Evolutionary conservation across 345 rosid genomes (phyloP).

Genomic region (Capsella bursapastoris): DNA sequence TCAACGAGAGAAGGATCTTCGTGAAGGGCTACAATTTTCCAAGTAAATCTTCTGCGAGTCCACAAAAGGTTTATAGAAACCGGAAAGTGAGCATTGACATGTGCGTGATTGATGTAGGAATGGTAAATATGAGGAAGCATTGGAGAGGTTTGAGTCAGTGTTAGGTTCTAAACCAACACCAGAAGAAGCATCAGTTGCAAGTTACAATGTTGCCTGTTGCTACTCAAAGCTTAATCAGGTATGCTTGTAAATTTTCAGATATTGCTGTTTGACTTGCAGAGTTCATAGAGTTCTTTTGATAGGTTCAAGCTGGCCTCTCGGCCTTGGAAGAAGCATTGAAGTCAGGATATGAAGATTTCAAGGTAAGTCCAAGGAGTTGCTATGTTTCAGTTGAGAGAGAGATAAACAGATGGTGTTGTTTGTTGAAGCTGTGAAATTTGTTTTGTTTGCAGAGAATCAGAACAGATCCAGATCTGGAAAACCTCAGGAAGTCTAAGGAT

Average conservation of each 20-base stretch:
- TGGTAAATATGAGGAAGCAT: conserved; percentile 82
- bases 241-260: conserved; percentile 1
- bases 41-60: conserved; percentile 49
- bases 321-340: conserved; percentile 89
- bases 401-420: conserved; percentile 4
- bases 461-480: conserved; percentile 82
- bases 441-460: conserved; percentile 71
- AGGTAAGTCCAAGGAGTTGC: conserved; percentile 52
- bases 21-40: conserved; percentile 79
- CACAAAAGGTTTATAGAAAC: neutral
- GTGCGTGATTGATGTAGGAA: conserved; percentile 48
- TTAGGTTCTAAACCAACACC: conserved; percentile 84
- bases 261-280: conserved; percentile 18
- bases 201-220: conserved; percentile 96
- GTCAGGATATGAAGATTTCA: conserved; percentile 88
- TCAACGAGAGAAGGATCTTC: conserved; percentile 75
- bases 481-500: conserved; percentile 60
- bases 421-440: conserved; percentile 21
- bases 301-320: conserved; percentile 89
- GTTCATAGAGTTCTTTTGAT: conserved; percentile 25
- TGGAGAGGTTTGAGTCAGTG: conserved; percentile 93
- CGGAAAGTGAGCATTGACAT: conserved; percentile 1
- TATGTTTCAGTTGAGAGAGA: neutral
- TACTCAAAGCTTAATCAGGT: conserved; percentile 94
- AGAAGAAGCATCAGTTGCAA: conserved; percentile 75